Base-by-base conservation (phyloP, 2,329 filamentous ascomycete species). In the Hymenoscyphus repandus region DNA sequence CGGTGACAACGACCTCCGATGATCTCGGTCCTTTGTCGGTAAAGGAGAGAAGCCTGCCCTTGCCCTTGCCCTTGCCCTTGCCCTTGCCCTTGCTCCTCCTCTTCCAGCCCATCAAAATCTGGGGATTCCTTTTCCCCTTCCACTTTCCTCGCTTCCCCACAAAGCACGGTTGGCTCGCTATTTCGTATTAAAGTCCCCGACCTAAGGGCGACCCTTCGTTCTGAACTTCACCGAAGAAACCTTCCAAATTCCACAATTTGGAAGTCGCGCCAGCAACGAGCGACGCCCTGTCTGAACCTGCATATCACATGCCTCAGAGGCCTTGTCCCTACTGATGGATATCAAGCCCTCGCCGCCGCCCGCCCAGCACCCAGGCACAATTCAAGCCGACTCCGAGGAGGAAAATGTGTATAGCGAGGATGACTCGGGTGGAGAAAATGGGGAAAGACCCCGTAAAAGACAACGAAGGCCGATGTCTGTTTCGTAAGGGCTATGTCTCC, bases 401-500 rank as follows among this genome's bases (percentile, higher is more conserved):
- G 62, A 66, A 15, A 61, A 61, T 49, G 59, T 56, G 12, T 63
- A 63, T 41, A 64, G 60, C 44, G 61, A 64, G 9, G 64, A 66
- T 34, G 64, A 64, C 36, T 60, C 57, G 27, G 50, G 47, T 46
- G 61, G 59, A 56, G 64, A 64, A 55, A 67, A 65, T 61, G 64
- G 59, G 22, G 60, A 61, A 22, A 53, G 56, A 56, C 62, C 64
- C 52, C 66, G 69, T 45, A 78, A 78, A 64, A 73, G 74, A 54
- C 75, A 74, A 64, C 67, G 60, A 46, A 57, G 76, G 50, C 73
- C 73, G 39, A 69, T 77, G 64, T 72, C 70, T 45, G 77, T 79
- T 32, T 77, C 74, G 61, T 80, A 66, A 67, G 64, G 48, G 59
- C 30, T 5, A 63, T 66, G 62, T 63, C 59, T 62, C 55, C 49